Evolutionary conservation across 2,329 filamentous ascomycete species (phyloP), one percentile per base, ranked within the genome.

Genomic region (Cytospora chrysosperma): DNA sequence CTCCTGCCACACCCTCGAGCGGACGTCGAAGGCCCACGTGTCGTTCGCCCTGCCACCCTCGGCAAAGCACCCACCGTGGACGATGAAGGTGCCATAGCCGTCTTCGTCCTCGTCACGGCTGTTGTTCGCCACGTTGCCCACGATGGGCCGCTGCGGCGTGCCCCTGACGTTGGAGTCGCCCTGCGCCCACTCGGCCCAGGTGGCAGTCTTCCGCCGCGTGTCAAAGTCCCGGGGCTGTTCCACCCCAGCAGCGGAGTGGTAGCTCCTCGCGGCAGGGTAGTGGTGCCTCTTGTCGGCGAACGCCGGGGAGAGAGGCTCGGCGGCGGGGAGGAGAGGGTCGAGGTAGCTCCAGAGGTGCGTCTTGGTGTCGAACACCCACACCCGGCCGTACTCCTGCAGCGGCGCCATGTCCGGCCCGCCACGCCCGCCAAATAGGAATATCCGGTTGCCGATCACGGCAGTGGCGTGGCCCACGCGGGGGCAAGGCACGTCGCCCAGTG

Each of bases 381-480:
- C 81, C 3, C 86, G 81, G 19, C 92, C 92, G 13, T 79, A 74
- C 71, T 96, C 92, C 59, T 93, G 85, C 13, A 96, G 79, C 0
- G 91, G 86, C 1, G 83, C 78, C 84, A 91, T 88, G 30, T 85
- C 86, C 3, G 81, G 76, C 0, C 89, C 89, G 37, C 89, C 88
- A 52, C 91, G 87, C 12, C 93, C 92, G 55, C 91, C 92, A 75
- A 93, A 96, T 50, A 96, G 68, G 75, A 94, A 94, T 70, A 96
- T 87, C 26, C 86, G 87, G 52, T 83, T 82, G 63, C 87, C 82
- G 63, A 95, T 84, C 1, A 86, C 82, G 15, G 88, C 84, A 0
- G 88, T 85, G 37, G 91, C 88, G 68, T 92, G 85, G 24, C 92
- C 92, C 2, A 93, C 85, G 24, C 92, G 85, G 2, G 91, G 82